Conservation (phyloP, 2,329 filamentous ascomycete genomes). For the Ophiostoma montium region DNA sequence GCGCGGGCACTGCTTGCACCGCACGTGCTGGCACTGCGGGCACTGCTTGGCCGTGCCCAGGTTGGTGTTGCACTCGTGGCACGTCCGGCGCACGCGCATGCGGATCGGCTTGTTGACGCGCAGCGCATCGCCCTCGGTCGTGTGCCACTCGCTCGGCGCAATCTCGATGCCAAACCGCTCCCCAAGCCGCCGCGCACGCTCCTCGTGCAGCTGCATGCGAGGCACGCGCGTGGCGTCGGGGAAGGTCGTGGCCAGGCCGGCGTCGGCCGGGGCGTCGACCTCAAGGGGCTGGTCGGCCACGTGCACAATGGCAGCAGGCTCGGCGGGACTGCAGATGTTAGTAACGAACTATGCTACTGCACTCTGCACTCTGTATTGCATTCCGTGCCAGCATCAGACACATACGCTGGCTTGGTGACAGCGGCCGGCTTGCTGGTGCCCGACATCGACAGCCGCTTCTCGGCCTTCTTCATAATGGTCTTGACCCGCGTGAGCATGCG, state of each 20-base stretch:
- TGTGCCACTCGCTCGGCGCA: slow-evolving; percentile 38
- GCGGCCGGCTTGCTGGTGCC: slow-evolving; percentile 12
- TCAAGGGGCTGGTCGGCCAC: too few species aligned
- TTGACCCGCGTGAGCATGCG: slow-evolving; percentile 35
- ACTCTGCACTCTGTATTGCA: too few species aligned
- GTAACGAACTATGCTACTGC: too few species aligned
- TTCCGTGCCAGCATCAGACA: too few species aligned
- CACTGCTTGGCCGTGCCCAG: slow-evolving; percentile 66
- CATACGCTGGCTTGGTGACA: slow-evolving; percentile 3
- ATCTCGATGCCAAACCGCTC: slow-evolving; percentile 42
- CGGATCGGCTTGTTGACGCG: slow-evolving; percentile 64
- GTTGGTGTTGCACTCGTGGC: slow-evolving; percentile 64
- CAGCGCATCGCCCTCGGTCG: slow-evolving; percentile 38
- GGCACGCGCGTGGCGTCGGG: slow-evolving; percentile 23
- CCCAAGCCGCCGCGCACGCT: slow-evolving; percentile 41
- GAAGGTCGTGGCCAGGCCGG: neutral
- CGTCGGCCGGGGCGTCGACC: too few species aligned
- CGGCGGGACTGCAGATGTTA: neutral
- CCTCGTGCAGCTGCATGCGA: slow-evolving; percentile 37
- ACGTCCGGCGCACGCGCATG: slow-evolving; percentile 64
- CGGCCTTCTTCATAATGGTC: slow-evolving; percentile 34
- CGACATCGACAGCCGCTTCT: slow-evolving; percentile 18
- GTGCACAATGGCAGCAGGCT: neutral
- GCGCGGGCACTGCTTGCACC: slow-evolving; percentile 69
- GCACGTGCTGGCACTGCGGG: slow-evolving; percentile 59